Evolutionary conservation across 306 rosid genomes (phyloP).

Genomic region (Echinosophora koreensis): DNA sequence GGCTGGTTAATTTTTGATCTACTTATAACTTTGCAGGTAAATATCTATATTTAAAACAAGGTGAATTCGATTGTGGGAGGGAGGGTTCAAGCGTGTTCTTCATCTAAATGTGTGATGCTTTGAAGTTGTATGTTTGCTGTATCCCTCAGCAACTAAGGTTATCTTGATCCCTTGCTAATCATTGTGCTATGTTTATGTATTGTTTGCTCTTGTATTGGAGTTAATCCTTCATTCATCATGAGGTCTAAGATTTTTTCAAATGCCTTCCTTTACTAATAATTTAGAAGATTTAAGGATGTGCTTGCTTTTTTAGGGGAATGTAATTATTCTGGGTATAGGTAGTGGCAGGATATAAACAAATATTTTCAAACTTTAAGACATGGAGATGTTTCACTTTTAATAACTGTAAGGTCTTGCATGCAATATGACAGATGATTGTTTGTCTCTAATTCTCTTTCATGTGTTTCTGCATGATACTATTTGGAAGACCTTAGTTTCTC

Average conservation of each 20-base stretch:
- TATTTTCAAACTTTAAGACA: not conserved
- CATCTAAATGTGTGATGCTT: not conserved
- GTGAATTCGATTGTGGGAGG: too few species aligned
- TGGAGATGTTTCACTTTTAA: slow-evolving; percentile 10
- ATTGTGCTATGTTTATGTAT: not conserved
- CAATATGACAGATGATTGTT: slow-evolving; percentile 7
- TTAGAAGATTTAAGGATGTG: not conserved
- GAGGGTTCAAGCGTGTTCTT: too few species aligned
- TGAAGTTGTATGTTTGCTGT: not conserved
- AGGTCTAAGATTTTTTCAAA: not conserved
- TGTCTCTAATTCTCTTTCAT: slow-evolving; percentile 4
- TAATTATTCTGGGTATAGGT: slow-evolving; percentile 6
- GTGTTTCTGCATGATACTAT: too few species aligned
- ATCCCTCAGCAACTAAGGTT: slow-evolving; percentile 13
- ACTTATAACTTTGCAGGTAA: too few species aligned
- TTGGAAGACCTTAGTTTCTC: slow-evolving; percentile 33
- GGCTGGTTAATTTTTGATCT: too few species aligned
- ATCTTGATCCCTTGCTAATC: slow-evolving; percentile 1
- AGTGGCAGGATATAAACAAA: not conserved
- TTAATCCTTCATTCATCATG: not conserved
- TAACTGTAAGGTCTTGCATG: not conserved
- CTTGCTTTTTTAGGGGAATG: not conserved
- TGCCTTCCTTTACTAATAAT: not conserved
- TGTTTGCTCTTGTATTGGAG: not conserved
- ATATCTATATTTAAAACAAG: too few species aligned